Base-by-base conservation (phyloP, 768 basidiomycete species). In the Rhodotorula paludigena region DNA sequence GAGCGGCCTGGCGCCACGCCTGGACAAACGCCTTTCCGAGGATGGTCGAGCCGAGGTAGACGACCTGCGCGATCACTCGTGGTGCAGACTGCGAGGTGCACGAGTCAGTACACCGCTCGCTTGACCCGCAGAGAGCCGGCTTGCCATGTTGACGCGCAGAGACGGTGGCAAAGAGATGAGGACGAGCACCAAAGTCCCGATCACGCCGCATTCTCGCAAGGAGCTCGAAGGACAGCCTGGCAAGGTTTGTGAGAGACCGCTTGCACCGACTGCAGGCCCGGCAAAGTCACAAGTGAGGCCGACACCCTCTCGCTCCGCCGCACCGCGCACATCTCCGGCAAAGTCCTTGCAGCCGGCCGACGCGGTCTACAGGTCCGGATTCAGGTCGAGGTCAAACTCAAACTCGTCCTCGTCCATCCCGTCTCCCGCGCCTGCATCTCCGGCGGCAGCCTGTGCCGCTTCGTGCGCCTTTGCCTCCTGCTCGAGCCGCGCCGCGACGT, bases 1-100 rank as follows among this genome's bases (percentile, higher is more conserved):
- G 87, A 49, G 89, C 85, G 18, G 93, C 94, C 78, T 99, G 96
- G 74, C 84, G 82, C 44, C 90, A 90, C 4, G 93, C 96, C 76
- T 92, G 92, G 41, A 83, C 81, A 60, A 98, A 85, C 49, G 96
- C 96, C 80, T 88, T 93, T 62, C 96, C 92, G 58, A 98, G 80
- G 73, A 92, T 92, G 78, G 85, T 87, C 35, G 83, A 81, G 30
- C 89, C 88, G 32, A 87, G 84, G 28, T 91, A 75, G 48, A 89
- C 78, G 64, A 94, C 91, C 76, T 92, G 89, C 16, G 89, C 82
- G 55, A 93, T 80, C 68, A 84, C 81, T 80, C 81, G 87, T 60
- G 89, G 90, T n/a, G 85, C 86, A 48, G 90, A 85, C 92, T 92
- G 63, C 20, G 52, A 5, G 0, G 25, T 1, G 53, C 8, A n/a